Evolutionary conservation across 495 filamentous ascomycete species (phyloP).

Genomic region (Hypoxylon fuscum): DNA sequence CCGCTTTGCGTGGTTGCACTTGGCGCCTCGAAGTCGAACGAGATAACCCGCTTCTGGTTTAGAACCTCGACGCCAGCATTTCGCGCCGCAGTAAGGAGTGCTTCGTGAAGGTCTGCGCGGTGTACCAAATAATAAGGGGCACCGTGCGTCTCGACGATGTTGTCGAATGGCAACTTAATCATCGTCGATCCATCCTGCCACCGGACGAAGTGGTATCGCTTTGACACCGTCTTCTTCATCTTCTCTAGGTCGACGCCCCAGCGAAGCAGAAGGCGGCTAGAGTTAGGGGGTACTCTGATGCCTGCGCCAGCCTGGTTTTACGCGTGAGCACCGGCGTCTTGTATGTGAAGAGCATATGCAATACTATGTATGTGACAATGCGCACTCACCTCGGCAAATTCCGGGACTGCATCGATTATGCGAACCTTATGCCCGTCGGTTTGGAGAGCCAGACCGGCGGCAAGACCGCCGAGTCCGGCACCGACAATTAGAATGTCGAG

Average conservation of each 20-base stretch:
- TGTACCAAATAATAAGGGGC: conserved; percentile 55
- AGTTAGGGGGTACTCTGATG: conserved; percentile 56
- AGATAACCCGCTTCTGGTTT: conserved; percentile 40
- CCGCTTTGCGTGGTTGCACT: conserved; percentile 46
- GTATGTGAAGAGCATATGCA: too few species aligned
- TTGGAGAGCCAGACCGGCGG: conserved; percentile 55
- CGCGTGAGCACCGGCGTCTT: too few species aligned
- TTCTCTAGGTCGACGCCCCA: conserved; percentile 58
- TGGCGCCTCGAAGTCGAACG: conserved; percentile 50
- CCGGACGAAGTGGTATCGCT: conserved; percentile 41
- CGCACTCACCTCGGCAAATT: conserved; percentile 40
- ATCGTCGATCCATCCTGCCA: conserved; percentile 49
- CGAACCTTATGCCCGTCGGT: conserved; percentile 36
- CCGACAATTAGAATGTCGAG: conserved; percentile 64
- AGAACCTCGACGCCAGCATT: conserved; percentile 45
- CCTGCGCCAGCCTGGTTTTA: conserved; percentile 51
- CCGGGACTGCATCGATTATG: conserved; percentile 32
- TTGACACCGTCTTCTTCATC: conserved; percentile 46
- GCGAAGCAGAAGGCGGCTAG: conserved; percentile 51
- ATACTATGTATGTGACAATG: too few species aligned
- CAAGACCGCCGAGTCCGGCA: conserved; percentile 65
- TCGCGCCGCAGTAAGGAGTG: conserved; percentile 43
- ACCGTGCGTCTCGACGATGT: conserved; percentile 46
- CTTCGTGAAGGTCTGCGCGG: conserved; percentile 54
- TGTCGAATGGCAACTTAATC: conserved; percentile 43